Evolutionary conservation across 495 filamentous ascomycete genomes (phyloP).

Genomic region (Trichoderma gamsii): DNA sequence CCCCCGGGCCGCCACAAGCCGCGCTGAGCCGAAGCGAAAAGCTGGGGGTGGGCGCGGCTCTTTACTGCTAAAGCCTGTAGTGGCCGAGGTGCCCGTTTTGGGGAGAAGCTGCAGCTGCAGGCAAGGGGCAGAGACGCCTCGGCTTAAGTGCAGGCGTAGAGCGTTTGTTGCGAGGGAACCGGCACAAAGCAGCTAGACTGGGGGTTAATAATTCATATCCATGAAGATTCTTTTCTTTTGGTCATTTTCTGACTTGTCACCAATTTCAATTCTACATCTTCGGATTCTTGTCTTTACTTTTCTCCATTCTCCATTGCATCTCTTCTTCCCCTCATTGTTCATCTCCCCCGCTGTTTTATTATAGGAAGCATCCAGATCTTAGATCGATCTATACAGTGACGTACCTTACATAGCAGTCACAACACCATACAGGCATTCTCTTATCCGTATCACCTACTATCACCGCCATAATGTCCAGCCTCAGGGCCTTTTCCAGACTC

Average conservation of each 20-base stretch:
- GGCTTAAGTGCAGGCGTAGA: slow-evolving; percentile 6
- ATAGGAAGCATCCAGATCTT: neutral
- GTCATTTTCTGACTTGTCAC: neutral
- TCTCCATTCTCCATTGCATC: neutral
- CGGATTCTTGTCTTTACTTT: slow-evolving; percentile 6
- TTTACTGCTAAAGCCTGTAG: neutral
- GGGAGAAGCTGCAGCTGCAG: neutral
- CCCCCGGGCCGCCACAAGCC: slow-evolving; percentile 31
- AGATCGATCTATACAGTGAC: neutral
- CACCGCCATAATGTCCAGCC: slow-evolving; percentile 24
- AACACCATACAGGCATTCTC: neutral
- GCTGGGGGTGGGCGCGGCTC: neutral
- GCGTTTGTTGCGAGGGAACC: neutral
- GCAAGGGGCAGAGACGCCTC: neutral
- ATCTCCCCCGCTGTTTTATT: too few species aligned
- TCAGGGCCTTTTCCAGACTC: slow-evolving; percentile 28
- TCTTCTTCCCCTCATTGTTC: neutral
- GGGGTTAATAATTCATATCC: neutral
- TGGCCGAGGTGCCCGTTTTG: slow-evolving; percentile 3
- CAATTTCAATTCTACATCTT: neutral
- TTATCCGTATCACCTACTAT: neutral
- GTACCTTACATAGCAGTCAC: neutral
- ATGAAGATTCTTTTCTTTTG: neutral
- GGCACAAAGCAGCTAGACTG: too few species aligned
- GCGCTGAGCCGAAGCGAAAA: slow-evolving; percentile 25